Conservation (phyloP, 768 basidiomycete species). For the Suillus ampliporus region DNA sequence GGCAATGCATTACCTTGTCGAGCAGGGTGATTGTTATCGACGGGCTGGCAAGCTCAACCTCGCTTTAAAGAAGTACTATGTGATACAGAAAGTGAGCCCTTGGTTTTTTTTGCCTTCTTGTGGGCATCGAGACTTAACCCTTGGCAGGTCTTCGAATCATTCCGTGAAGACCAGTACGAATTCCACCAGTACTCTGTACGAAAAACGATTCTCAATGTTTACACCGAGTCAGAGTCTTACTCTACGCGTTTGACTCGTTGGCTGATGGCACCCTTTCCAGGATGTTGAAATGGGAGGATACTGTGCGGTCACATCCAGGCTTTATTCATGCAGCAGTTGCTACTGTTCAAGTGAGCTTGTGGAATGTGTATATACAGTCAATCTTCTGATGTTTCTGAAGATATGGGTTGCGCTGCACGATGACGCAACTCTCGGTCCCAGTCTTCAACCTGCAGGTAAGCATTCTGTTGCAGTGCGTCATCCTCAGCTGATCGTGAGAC, state of each 20-base stretch:
- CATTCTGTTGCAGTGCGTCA: background rate
- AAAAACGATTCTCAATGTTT: slow-evolving; percentile 86
- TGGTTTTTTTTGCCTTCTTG: slow-evolving; percentile 8
- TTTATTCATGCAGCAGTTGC: slow-evolving; percentile 77
- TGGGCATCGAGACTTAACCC: slow-evolving; percentile 13
- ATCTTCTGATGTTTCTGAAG: slow-evolving; percentile 41
- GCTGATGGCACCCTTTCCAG: slow-evolving; percentile 44
- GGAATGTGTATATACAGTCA: slow-evolving; percentile 6
- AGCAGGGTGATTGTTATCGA: slow-evolving; percentile 77
- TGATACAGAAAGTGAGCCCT: slow-evolving; percentile 67
- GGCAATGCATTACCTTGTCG: slow-evolving; percentile 82
- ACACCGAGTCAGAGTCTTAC: slow-evolving; percentile 68
- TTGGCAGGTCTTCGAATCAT: slow-evolving; percentile 75
- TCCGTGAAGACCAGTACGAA: slow-evolving; percentile 96
- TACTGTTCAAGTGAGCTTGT: slow-evolving; percentile 62
- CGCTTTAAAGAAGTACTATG: slow-evolving; percentile 86
- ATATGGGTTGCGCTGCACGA: slow-evolving; percentile 79
- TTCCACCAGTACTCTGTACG: slow-evolving; percentile 96
- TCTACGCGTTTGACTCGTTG: slow-evolving; percentile 8
- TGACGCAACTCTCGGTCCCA: slow-evolving; percentile 63
- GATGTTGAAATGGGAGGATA: slow-evolving; percentile 82
- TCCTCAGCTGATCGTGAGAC: slow-evolving; percentile 5
- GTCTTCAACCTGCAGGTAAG: slow-evolving; percentile 43
- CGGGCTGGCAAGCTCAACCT: slow-evolving; percentile 69
- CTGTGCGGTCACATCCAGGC: slow-evolving; percentile 73